Conservation (phyloP, 2,329 filamentous ascomycete species). For the Capronia coronata region DNA sequence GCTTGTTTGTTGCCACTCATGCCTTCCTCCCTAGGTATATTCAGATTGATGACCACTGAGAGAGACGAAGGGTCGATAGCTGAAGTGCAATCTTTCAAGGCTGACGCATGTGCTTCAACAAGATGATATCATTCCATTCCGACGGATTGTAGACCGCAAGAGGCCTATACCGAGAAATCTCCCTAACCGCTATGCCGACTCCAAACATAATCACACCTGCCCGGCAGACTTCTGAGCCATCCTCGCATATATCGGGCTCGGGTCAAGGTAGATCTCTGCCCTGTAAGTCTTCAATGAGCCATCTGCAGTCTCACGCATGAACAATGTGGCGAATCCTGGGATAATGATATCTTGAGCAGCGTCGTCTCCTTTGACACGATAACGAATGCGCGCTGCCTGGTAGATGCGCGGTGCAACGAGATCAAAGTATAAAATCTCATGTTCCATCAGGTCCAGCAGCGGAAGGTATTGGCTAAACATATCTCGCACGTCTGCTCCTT, state of each 20-base stretch:
- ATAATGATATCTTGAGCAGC: conserved; percentile 13
- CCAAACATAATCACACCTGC: neutral
- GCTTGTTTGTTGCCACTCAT: too few relatives aligned
- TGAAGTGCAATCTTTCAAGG: too few relatives aligned
- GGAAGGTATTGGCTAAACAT: conserved; percentile 3
- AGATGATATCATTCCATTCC: too few relatives aligned
- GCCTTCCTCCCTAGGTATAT: too few relatives aligned
- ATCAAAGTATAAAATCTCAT: conserved; percentile 21
- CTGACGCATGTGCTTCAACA: too few relatives aligned
- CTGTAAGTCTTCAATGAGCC: conserved; percentile 1
- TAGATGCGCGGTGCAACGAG: conserved; percentile 18
- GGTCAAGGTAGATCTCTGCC: neutral
- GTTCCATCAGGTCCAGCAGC: conserved; percentile 18
- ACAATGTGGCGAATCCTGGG: conserved; percentile 14
- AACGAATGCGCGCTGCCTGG: conserved; percentile 19
- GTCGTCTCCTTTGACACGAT: conserved; percentile 18
- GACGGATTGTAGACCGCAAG: too few relatives aligned
- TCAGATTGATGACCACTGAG: too few relatives aligned
- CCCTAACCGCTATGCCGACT: too few relatives aligned
- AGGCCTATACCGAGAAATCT: too few relatives aligned
- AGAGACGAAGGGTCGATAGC: too few relatives aligned
- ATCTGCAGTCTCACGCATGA: conserved; percentile 8
- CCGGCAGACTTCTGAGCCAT: neutral
- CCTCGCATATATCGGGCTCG: conserved; percentile 6
- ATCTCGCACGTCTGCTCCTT: neutral